Conservation (phyloP, 2,329 filamentous ascomycete species). For the Cladophialophora immunda region DNA sequence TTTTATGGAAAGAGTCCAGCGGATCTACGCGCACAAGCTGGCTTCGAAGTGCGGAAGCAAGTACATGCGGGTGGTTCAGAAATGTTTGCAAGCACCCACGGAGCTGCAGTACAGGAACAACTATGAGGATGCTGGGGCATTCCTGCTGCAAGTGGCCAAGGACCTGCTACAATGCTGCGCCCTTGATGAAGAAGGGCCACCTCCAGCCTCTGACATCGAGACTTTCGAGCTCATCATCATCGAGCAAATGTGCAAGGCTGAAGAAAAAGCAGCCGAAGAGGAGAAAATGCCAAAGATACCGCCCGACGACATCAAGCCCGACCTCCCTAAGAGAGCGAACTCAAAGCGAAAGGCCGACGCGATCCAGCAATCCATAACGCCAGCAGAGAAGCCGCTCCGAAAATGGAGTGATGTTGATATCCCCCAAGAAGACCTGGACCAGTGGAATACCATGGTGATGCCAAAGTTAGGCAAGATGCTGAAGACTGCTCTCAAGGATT, state of each 20-base stretch:
- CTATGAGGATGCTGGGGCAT: conserved; percentile 39
- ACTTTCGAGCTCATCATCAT: conserved; percentile 40
- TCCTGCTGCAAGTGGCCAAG: conserved; percentile 39
- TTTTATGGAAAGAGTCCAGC: conserved; percentile 71
- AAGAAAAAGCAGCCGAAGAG: conserved; percentile 30
- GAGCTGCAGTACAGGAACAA: conserved; percentile 38
- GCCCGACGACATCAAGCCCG: conserved; percentile 19
- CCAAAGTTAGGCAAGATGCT: conserved; percentile 66
- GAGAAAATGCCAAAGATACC: conserved; percentile 15
- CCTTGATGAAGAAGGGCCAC: conserved; percentile 40
- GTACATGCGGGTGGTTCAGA: conserved; percentile 69
- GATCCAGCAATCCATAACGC: conserved; percentile 23
- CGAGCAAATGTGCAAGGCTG: conserved; percentile 39
- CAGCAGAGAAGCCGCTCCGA: conserved; percentile 46
- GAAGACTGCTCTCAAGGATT: conserved; percentile 66
- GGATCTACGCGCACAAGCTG: conserved; percentile 68
- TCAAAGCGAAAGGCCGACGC: conserved; percentile 34
- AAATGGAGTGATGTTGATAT: conserved; percentile 61
- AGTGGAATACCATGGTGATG: conserved; percentile 68
- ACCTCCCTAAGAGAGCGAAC: conserved; percentile 26
- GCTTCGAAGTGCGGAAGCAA: conserved; percentile 70
- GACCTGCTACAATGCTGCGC: conserved; percentile 40
- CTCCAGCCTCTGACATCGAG: conserved; percentile 40
- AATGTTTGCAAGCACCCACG: conserved; percentile 66
- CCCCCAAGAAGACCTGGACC: conserved; percentile 62